Percentiles rank a stretch among this genome's conserved stretches.
These are phyloP conservation scores for Penicillium diatomitis DNA, from an alignment of 495 filamentous ascomycete genomes.

Conservation along the genomic window DNA sequence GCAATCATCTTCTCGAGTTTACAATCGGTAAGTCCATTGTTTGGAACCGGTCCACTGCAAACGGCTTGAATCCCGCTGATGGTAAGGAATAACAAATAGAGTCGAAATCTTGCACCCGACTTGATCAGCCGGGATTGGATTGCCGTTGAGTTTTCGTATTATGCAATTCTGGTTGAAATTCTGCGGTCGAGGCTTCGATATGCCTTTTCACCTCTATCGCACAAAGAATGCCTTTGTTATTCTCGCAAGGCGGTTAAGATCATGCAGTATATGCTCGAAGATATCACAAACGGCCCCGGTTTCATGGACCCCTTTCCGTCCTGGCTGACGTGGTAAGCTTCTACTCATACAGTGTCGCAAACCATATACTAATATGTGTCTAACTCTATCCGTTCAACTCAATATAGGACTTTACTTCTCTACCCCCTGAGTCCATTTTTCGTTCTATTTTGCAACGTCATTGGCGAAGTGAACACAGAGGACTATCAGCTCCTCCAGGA, in stretches of 20 bases:
- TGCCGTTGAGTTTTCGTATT: constrained; percentile 19
- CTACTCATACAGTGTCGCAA: background rate
- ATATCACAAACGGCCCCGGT: constrained; percentile 9
- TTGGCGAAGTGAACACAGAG: constrained; percentile 14
- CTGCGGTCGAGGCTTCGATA: constrained; percentile 17
- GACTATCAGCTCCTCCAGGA: constrained; percentile 20
- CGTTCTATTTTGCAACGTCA: constrained; percentile 25
- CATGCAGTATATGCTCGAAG: constrained; percentile 17
- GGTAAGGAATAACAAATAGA: background rate
- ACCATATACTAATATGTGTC: too few relatives aligned
- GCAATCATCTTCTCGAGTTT: constrained; percentile 10
- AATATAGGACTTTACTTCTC: constrained; percentile 16
- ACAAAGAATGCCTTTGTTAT: constrained; percentile 18
- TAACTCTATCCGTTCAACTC: background rate
- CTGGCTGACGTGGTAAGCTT: constrained; percentile 21
- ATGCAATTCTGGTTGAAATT: constrained; percentile 23
- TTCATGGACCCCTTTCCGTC: constrained; percentile 21
- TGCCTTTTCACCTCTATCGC: constrained; percentile 13
- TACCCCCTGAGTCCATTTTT: constrained; percentile 25
- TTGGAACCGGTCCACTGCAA: too few relatives aligned
- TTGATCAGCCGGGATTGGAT: constrained; percentile 14
- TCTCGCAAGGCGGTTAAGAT: constrained; percentile 17
- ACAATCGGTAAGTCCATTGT: constrained; percentile 8
- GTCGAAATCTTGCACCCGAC: constrained; percentile 6
- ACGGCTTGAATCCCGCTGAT: background rate